phyloP scores from a whole-genome alignment of 768 basidiomycete genomes.

The Rhizopogon vesiculosus region DNA sequence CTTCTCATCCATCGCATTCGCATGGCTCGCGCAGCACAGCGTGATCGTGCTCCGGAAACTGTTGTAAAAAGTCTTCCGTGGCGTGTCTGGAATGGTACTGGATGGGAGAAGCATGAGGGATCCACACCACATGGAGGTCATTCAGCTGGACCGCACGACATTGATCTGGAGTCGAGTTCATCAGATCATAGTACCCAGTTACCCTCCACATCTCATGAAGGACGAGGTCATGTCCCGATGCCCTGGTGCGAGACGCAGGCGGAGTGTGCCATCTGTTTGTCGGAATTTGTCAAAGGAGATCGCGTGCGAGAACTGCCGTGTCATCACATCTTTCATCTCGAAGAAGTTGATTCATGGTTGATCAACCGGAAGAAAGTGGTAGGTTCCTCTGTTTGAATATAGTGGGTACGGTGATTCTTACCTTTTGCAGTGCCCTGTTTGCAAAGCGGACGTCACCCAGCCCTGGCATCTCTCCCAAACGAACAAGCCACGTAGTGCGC shows the following conservation, averaged over 20 bases:
- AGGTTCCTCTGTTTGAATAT: slow-evolving; percentile 25
- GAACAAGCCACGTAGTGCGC: slow-evolving; percentile 7
- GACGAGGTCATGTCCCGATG: slow-evolving; percentile 27
- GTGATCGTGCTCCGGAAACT: slow-evolving; percentile 80
- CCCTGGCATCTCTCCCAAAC: slow-evolving; percentile 31
- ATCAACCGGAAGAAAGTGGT: slow-evolving; percentile 91
- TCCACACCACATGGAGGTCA: slow-evolving; percentile 22
- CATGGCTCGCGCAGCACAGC: slow-evolving; percentile 72
- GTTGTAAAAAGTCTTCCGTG: slow-evolving; percentile 76
- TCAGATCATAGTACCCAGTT: slow-evolving; percentile 14
- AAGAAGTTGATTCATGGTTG: slow-evolving; percentile 91
- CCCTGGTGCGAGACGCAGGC: slow-evolving; percentile 78
- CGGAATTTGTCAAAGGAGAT: slow-evolving; percentile 82
- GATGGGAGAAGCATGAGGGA: slow-evolving; percentile 74
- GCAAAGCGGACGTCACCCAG: slow-evolving; percentile 88
- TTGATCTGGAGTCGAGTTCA: slow-evolving; percentile 35
- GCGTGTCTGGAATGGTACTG: slow-evolving; percentile 75
- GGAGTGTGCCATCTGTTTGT: slow-evolving; percentile 94
- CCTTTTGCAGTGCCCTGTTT: slow-evolving; percentile 73
- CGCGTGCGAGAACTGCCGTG: slow-evolving; percentile 90
- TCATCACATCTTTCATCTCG: slow-evolving; percentile 90
- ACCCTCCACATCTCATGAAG: slow-evolving; percentile 22
- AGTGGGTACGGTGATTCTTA: slow-evolving; percentile 1
- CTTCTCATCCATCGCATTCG: slow-evolving; percentile 88
- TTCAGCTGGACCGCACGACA: slow-evolving; percentile 17